Conservation (phyloP, 1,139 yeast genomes). For the Debaryomyces robertsiae region DNA sequence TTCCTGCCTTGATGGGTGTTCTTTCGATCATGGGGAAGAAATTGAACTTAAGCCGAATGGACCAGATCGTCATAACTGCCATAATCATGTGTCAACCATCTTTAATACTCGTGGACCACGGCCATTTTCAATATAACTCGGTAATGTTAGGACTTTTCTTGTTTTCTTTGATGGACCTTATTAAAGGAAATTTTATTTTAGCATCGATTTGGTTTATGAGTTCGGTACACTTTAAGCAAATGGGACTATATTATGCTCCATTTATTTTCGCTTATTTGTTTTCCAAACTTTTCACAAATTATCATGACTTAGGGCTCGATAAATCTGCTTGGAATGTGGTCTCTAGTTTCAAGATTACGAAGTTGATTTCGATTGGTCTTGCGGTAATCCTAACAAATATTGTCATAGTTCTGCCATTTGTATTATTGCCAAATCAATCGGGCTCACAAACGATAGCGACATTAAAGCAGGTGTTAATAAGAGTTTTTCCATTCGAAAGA, state of each 20-base stretch:
- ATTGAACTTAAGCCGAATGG: conserved; percentile 60
- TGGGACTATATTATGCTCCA: conserved; percentile 94
- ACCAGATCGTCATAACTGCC: conserved; percentile 74
- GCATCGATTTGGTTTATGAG: conserved; percentile 83
- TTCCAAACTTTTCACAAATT: conserved; percentile 39
- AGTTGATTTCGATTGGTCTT: conserved; percentile 61
- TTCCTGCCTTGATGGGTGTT: conserved; percentile 78
- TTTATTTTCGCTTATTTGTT: conserved; percentile 78
- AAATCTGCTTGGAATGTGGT: conserved; percentile 9
- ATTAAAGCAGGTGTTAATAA: conserved; percentile 45
- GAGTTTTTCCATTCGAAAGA: conserved; percentile 90
- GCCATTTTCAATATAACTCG: conserved; percentile 93
- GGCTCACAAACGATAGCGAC: conserved; percentile 20
- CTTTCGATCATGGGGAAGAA: conserved; percentile 67
- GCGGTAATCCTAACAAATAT: conserved; percentile 61
- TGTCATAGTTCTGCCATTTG: conserved; percentile 63
- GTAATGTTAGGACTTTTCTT: conserved; percentile 91
- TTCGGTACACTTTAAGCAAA: conserved; percentile 86
- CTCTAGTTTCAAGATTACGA: conserved; percentile 35
- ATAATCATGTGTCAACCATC: conserved; percentile 81
- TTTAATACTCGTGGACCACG: conserved; percentile 86
- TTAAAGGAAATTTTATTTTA: conserved; percentile 61
- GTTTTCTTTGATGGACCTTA: conserved; percentile 63
- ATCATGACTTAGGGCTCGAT: conserved; percentile 18
- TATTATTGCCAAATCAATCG: conserved; percentile 30